Percentiles rank a stretch among this genome's conserved stretches.
Evolutionary conservation across 75 land plant genomes (phyloP).

Genomic region (Adiantum capillusveneris): DNA sequence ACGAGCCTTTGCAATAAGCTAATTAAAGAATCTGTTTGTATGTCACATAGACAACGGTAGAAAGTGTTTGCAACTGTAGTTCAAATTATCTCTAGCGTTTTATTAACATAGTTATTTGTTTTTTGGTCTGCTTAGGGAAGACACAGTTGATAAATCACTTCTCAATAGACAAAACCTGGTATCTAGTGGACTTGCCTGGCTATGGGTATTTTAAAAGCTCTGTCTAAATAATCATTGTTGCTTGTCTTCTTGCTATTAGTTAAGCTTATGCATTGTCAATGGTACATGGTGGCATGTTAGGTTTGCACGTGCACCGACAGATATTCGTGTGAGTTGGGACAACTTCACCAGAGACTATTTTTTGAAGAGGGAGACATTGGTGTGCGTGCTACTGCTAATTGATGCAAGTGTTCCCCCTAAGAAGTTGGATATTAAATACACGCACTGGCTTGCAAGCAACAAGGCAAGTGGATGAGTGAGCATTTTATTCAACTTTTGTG

Average conservation of each 20-base stretch:
- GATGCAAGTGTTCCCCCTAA: slow-evolving; percentile 90
- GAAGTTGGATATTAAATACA: slow-evolving; percentile 79
- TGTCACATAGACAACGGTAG: no score
- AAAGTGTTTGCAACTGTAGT: no score
- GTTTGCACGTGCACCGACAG: slow-evolving; percentile 82
- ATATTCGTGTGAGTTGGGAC: slow-evolving; percentile 67
- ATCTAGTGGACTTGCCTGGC: slow-evolving; percentile 96
- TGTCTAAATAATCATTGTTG: not conserved
- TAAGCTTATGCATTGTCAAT: no score
- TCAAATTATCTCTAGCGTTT: no score
- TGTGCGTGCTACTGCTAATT: slow-evolving; percentile 70
- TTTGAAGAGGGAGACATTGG: slow-evolving; percentile 60
- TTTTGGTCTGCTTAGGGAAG: no score
- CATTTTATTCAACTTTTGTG: not conserved
- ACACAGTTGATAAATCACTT: slow-evolving; percentile 97
- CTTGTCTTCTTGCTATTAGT: no score
- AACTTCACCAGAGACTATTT: slow-evolving; percentile 90
- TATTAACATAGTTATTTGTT: slow-evolving; percentile 25
- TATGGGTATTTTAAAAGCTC: slow-evolving; percentile 90
- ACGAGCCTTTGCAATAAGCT: no score
- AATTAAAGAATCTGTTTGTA: no score
- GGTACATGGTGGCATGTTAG: slow-evolving; percentile 31
- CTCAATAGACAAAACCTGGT: slow-evolving; percentile 89
- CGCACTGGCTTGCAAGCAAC: slow-evolving; percentile 82
- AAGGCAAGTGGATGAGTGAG: slow-evolving; percentile 39